Conservation (phyloP, 1,284 basidiomycete species). For the Porphyrellus sp. region DNA sequence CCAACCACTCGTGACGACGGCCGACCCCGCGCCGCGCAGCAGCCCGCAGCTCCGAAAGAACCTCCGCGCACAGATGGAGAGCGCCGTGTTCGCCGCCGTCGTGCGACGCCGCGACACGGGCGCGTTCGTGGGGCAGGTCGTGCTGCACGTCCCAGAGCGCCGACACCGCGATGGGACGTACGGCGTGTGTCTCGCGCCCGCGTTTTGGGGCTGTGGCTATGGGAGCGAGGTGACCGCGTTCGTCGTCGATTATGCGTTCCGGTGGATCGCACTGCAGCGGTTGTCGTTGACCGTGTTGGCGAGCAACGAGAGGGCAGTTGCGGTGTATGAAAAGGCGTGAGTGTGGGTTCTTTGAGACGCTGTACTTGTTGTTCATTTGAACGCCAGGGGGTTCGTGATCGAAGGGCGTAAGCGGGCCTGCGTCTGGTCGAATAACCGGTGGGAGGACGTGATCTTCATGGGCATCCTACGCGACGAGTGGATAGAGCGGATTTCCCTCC, state of each 20-base stretch:
- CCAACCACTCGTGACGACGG: slow-evolving; percentile 31
- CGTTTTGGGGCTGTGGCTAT: slow-evolving; percentile 36
- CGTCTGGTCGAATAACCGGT: slow-evolving; percentile 28
- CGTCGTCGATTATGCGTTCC: slow-evolving; percentile 36
- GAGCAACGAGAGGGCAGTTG: slow-evolving; percentile 32
- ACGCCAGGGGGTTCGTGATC: slow-evolving; percentile 28
- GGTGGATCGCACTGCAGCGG: slow-evolving; percentile 35
- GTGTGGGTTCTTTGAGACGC: slow-evolving; percentile 8
- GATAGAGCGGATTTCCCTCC: slow-evolving; percentile 25
- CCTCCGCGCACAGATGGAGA: slow-evolving; percentile 31
- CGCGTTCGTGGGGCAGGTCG: slow-evolving; percentile 38
- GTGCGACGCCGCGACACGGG: slow-evolving; percentile 34
- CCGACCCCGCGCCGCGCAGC: slow-evolving; percentile 27
- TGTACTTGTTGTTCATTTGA: no score
- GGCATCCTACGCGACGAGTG: slow-evolving; percentile 34
- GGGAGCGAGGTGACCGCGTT: slow-evolving; percentile 36
- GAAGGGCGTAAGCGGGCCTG: slow-evolving; percentile 33
- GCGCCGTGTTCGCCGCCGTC: slow-evolving; percentile 34
- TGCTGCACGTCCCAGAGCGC: slow-evolving; percentile 29
- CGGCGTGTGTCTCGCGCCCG: slow-evolving; percentile 32
- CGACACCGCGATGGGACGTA: slow-evolving; percentile 33
- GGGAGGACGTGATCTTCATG: slow-evolving; percentile 33
- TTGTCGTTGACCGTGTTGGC: slow-evolving; percentile 33
- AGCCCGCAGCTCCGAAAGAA: slow-evolving; percentile 26
- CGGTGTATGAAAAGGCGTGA: slow-evolving; percentile 36